Conservation (phyloP, 768 basidiomycete genomes). For the Gloeophyllum trabeum region DNA sequence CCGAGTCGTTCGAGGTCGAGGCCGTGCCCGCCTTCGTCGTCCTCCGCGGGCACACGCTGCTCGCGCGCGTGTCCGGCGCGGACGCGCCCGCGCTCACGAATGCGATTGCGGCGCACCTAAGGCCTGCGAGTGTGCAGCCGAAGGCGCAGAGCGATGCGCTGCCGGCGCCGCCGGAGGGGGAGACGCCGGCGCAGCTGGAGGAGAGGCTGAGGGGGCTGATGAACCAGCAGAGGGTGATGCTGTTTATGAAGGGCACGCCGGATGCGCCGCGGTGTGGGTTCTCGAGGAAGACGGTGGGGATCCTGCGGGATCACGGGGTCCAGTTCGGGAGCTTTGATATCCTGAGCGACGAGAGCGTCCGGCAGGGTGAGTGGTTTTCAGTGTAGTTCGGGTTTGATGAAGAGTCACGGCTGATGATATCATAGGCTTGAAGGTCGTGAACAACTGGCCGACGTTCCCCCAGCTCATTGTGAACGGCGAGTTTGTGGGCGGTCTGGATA, state of each 20-base stretch:
- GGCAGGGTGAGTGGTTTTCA: slow-evolving; percentile 46
- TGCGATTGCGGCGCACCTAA: slow-evolving; percentile 42
- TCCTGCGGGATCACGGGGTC: slow-evolving; percentile 55
- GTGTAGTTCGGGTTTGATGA: neutral
- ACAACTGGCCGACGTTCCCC: slow-evolving; percentile 88
- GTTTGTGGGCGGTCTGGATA: slow-evolving; percentile 81
- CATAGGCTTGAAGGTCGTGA: slow-evolving; percentile 59
- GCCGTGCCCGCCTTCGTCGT: slow-evolving; percentile 72
- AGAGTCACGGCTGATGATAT: neutral
- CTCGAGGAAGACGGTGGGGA: slow-evolving; percentile 58
- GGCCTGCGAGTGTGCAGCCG: slow-evolving; percentile 13
- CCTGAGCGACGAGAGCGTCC: slow-evolving; percentile 65
- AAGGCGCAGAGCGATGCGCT: slow-evolving; percentile 3
- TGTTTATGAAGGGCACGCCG: slow-evolving; percentile 89
- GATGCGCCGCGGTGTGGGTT: slow-evolving; percentile 77
- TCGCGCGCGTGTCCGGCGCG: slow-evolving; percentile 61
- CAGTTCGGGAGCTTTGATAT: slow-evolving; percentile 78
- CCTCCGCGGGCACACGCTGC: slow-evolving; percentile 67
- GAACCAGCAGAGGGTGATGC: slow-evolving; percentile 62
- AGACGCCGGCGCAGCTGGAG: slow-evolving; percentile 51
- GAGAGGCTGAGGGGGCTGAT: slow-evolving; percentile 52
- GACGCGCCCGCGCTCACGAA: slow-evolving; percentile 49
- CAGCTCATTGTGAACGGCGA: slow-evolving; percentile 78
- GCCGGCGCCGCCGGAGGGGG: slow-evolving; percentile 33
- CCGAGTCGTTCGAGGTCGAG: slow-evolving; percentile 78